Conservation (phyloP, 805 yeast species). For the Candida corydali region DNA sequence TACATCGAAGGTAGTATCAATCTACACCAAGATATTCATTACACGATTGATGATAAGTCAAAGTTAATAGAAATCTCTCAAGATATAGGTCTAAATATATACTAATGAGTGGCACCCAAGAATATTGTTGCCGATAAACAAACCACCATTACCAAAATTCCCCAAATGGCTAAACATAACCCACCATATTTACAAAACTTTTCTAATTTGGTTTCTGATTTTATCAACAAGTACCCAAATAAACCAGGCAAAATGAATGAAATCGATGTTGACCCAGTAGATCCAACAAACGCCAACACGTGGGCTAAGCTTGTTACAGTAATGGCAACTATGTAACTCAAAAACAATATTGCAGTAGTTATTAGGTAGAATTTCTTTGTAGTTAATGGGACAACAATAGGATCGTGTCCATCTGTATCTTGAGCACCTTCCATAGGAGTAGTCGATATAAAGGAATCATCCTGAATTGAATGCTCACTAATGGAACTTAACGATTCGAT, state of each 20-base stretch:
- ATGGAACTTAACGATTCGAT: slow-evolving; percentile 17
- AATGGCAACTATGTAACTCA: slow-evolving; percentile 55
- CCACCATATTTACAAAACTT: slow-evolving; percentile 34
- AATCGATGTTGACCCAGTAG: slow-evolving; percentile 79
- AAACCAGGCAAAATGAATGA: slow-evolving; percentile 76
- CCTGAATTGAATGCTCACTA: slow-evolving; percentile 14
- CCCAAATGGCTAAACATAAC: slow-evolving; percentile 48
- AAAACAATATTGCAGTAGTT: slow-evolving; percentile 43
- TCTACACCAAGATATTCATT: not conserved
- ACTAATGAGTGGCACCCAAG: slow-evolving; percentile 34
- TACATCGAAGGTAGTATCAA: slow-evolving; percentile 2
- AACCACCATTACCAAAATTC: slow-evolving; percentile 49
- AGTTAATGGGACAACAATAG: slow-evolving; percentile 48
- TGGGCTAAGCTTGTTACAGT: slow-evolving; percentile 61
- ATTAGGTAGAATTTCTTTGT: slow-evolving; percentile 43
- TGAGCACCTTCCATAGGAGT: slow-evolving; percentile 46
- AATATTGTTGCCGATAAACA: slow-evolving; percentile 50
- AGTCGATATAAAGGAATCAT: slow-evolving; percentile 38
- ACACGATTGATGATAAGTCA: slow-evolving; percentile 3
- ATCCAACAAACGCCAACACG: slow-evolving; percentile 71
- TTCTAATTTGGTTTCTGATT: slow-evolving; percentile 28
- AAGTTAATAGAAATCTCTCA: slow-evolving; percentile 2
- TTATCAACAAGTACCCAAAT: slow-evolving; percentile 62
- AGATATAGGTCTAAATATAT: slow-evolving; percentile 6
- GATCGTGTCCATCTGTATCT: slow-evolving; percentile 44